Conservation (phyloP, 78 protist species). For the Dictyostelium brefeldianum region DNA sequence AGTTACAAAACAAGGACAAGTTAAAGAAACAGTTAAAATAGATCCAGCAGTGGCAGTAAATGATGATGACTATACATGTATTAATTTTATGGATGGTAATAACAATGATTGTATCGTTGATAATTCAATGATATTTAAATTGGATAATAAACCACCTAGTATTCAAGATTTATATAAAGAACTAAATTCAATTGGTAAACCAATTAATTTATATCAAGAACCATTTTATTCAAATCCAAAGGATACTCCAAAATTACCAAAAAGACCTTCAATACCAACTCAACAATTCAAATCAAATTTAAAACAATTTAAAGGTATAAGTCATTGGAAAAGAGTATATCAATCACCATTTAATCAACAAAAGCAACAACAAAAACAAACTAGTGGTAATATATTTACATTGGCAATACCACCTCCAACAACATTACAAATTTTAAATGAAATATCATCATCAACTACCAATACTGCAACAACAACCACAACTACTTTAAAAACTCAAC, state of each 20-base stretch:
- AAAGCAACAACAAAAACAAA: background rate
- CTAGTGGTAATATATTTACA: slow-evolving; percentile 3
- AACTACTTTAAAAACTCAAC: background rate
- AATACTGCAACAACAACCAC: background rate
- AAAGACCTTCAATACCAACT: background rate
- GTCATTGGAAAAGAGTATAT: slow-evolving; percentile 47
- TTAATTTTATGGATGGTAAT: background rate
- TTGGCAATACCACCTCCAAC: slow-evolving; percentile 63
- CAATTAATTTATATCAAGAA: slow-evolving; percentile 57
- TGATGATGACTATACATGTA: background rate
- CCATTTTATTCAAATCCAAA: slow-evolving; percentile 49
- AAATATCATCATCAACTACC: slow-evolving; percentile 8
- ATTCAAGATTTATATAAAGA: slow-evolving; percentile 26
- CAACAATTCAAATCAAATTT: slow-evolving; percentile 23
- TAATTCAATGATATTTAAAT: background rate
- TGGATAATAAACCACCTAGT: slow-evolving; percentile 9
- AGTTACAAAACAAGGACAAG: background rate
- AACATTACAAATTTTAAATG: background rate
- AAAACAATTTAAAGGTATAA: slow-evolving; percentile 21
- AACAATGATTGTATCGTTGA: background rate
- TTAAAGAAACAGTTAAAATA: background rate
- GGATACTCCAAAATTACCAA: slow-evolving; percentile 39
- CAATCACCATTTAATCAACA: slow-evolving; percentile 1
- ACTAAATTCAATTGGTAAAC: slow-evolving; percentile 18
- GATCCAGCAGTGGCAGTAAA: background rate